Base-by-base conservation (phyloP, 2,329 filamentous ascomycete species). In the Talaromyces sp. region DNA sequence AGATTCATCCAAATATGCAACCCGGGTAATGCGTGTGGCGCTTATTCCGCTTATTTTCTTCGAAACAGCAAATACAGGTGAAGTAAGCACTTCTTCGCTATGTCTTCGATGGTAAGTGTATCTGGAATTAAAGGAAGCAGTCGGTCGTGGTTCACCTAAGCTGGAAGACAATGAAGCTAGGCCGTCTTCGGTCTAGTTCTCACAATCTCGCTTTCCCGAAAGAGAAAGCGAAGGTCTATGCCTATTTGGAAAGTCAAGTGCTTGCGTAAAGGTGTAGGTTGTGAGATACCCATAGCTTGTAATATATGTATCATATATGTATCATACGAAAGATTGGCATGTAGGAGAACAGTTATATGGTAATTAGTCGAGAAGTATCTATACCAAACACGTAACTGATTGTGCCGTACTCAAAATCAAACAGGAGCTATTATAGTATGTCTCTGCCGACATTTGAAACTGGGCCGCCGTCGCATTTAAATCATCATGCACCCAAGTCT, bases 401-500 rank as follows among this genome's bases (percentile, higher is more conserved):
- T 56, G 31, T 5, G 50, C 27, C 27, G 27, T 54, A 54, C 27
- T 54, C 27, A 54, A 54, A 33, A 54, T 54, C 50, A 54, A 11
- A 35, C 50, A 56, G 50, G 50, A 56, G 10, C 33, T 35, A 22
- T 35, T 37, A n/a, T 35, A 56, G n/a, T 19, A 13, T 35, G 50
- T 33, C 17, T 54, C 31, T 33, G 27, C 50, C 17, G 50, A 54
- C 17, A 54, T 54, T 1, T 54, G 25, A n/a, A 27, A 35, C 27
- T 33, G 50, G 9, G 11, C 7, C 27, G 7, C 31, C 15, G 27
- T 6, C 17, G 50, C 50, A 57, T 57, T 43, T 5, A 63, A 27
- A 22, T 63, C 61, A 22, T 63, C 41, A 17, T 63, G 61, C 17
- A 63, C 50, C 61, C 61, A 63, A 33, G 61, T 31, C 31, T 57